Conservation (phyloP, 345 rosid genomes). For the Linum tenue region DNA sequence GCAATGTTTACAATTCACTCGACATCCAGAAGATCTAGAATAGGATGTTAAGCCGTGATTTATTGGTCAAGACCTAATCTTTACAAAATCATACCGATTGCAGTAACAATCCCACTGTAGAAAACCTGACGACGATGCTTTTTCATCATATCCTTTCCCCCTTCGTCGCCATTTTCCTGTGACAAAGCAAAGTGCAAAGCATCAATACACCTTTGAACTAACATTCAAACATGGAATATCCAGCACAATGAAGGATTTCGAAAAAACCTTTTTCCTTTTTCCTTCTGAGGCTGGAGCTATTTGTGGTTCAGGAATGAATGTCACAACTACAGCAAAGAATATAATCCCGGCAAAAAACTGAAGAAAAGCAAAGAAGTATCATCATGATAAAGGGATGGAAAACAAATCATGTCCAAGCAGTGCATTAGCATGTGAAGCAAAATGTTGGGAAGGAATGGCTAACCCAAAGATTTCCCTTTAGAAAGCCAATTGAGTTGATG, state of each 20-base stretch:
- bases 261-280: conserved; percentile 60
- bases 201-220: conserved; percentile 11
- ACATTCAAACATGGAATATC: neutral
- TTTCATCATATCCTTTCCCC: conserved; percentile 76
- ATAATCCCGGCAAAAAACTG: conserved; percentile 94
- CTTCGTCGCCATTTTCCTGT: conserved; percentile 61
- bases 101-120: conserved; percentile 84
- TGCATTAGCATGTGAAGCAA: conserved; percentile 11
- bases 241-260: conserved; percentile 2
- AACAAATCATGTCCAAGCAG: conserved; percentile 3
- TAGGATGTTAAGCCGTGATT: too few species aligned
- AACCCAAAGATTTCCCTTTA: conserved; percentile 95
- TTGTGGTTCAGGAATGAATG: conserved; percentile 86
- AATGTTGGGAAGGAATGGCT: conserved; percentile 24
- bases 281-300: conserved; percentile 46
- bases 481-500: conserved; percentile 87
- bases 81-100: conserved; percentile 48
- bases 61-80: neutral
- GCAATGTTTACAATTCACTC: neutral
- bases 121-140: conserved; percentile 87
- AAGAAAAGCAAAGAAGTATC: conserved; percentile 23
- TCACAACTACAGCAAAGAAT: conserved; percentile 74
- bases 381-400: conserved; percentile 15
- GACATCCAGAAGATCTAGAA: neutral
- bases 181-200: conserved; percentile 23